These are phyloP conservation scores for Cupressus sempervirens DNA, from an alignment of 75 land plant genomes.

Conservation along the genomic window DNA sequence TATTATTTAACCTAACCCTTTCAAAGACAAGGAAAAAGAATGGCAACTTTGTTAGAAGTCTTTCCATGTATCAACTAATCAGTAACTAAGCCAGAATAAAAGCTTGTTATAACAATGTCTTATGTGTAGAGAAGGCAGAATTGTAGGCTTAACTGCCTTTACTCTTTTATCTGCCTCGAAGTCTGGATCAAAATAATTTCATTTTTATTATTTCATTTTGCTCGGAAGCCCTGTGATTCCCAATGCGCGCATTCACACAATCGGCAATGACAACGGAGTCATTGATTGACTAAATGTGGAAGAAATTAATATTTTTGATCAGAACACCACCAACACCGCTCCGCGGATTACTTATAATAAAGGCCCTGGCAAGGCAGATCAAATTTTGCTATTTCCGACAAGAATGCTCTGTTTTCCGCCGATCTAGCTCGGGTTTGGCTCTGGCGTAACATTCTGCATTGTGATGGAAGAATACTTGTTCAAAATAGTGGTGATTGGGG, in stretches of 20 bases:
- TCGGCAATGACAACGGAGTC: neutral
- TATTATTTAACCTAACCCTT: too few relatives aligned
- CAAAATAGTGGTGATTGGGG: slow-evolving; percentile 51
- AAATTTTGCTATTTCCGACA: neutral
- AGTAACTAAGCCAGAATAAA: too few relatives aligned
- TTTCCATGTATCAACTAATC: too few relatives aligned
- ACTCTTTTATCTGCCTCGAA: too few relatives aligned
- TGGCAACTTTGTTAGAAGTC: too few relatives aligned
- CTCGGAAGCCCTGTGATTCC: neutral
- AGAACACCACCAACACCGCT: neutral
- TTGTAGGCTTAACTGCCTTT: too few relatives aligned
- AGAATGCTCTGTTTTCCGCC: neutral
- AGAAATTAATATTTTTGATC: neutral
- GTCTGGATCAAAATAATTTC: neutral
- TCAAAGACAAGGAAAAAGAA: too few relatives aligned
- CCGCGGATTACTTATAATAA: neutral
- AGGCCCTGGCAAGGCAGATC: neutral
- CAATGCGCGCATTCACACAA: neutral
- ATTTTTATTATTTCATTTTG: neutral
- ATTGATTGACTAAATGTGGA: neutral
- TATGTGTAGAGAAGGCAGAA: too few relatives aligned
- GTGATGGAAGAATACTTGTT: slow-evolving; percentile 36
- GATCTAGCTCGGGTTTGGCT: neutral
- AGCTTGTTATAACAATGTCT: too few relatives aligned
- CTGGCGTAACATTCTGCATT: neutral